Evolutionary conservation across 495 filamentous ascomycete genomes (phyloP), one percentile per base, ranked within the genome.

Genomic region (Tricharina praecox): DNA sequence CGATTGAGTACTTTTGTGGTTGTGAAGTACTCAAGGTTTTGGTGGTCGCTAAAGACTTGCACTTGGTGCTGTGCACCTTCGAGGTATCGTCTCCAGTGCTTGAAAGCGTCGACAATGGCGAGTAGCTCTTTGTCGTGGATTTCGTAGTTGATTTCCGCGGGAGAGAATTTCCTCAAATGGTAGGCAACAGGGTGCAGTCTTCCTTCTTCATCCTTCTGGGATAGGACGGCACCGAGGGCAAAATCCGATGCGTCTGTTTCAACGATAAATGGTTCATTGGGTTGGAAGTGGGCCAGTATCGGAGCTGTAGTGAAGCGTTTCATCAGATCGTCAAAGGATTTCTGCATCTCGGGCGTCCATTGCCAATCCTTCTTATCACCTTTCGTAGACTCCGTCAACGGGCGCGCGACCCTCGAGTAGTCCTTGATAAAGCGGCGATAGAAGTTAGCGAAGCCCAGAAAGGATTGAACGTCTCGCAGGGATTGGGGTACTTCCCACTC

Each of bases 61-160:
- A 58, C 37, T 3, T 49, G 37, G 4, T 58, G 5, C 5, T n/a
- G 4, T 0, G 47, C 39, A n/a, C 25, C 44, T 44, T 61, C 38
- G 0, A 67, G 37, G 11, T 65, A 50, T 10, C 41, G 45, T 40
- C 60, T 45, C 55, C 50, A 68, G 24, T 53, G 20, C 19, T 64
- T 36, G n/a, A 66, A 59, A 23, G 41, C 43, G 42, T 28, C 34
- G 2, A 55, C 35, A 35, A 52, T 49, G 2, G 46, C 41, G 0
- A 52, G 18, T 0, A 52, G 9, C 24, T 52, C 45, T 18, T 46
- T 49, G 20, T 52, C 36, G 4, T 51, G 43, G 21, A 51, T 55
- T 11, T 49, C 36, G 19, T 55, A 51, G 50, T 13, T 49, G 23
- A 24, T 55, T 51, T 49, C 52, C 0, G 37, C 26, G 10, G 49